phyloP scores from a whole-genome alignment of 176 grass and related monocot genomes.

The Lolium multiflorum region DNA sequence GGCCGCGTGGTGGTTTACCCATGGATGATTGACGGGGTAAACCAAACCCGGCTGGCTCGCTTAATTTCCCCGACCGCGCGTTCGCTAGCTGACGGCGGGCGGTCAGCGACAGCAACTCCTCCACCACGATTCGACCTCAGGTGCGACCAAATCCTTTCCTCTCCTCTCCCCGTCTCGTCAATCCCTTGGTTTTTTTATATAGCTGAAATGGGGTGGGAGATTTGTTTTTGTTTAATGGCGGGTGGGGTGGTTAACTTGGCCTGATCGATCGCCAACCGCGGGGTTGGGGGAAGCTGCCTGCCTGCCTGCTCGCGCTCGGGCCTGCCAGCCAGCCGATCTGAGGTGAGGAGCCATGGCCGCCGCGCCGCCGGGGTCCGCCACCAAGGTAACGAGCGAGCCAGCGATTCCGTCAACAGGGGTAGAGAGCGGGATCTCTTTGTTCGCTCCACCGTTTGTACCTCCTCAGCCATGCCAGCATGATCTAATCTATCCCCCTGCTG shows the following conservation, averaged over 20 bases:
- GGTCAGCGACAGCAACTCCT: constrained; percentile 43
- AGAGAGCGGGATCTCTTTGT: no score
- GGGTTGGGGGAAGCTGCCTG: neutral
- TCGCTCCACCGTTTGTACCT: no score
- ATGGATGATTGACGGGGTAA: constrained; percentile 5
- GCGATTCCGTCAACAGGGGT: neutral
- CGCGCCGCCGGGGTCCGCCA: constrained; percentile 47
- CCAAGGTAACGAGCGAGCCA: constrained; percentile 34
- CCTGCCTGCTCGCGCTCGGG: neutral
- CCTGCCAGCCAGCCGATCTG: constrained; percentile 40
- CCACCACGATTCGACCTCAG: constrained; percentile 47
- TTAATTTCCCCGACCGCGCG: neutral
- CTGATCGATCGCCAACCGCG: neutral
- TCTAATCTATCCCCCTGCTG: neutral
- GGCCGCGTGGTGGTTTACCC: neutral
- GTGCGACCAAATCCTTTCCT: constrained; percentile 40
- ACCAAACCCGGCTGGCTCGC: neutral
- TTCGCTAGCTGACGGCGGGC: neutral
- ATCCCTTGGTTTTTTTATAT: neutral
- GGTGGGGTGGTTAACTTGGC: neutral
- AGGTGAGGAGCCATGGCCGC: constrained; percentile 40
- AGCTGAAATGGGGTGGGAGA: neutral
- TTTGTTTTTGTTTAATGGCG: constrained; percentile 33
- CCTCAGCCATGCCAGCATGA: neutral
- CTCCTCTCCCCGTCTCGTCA: neutral